A percentile compares a stretch with the other conserved stretches of the same genome.
These are phyloP conservation scores for Fusarium incarnatum DNA, from an alignment of 2,329 filamentous ascomycete genomes.

Conservation along the genomic window DNA sequence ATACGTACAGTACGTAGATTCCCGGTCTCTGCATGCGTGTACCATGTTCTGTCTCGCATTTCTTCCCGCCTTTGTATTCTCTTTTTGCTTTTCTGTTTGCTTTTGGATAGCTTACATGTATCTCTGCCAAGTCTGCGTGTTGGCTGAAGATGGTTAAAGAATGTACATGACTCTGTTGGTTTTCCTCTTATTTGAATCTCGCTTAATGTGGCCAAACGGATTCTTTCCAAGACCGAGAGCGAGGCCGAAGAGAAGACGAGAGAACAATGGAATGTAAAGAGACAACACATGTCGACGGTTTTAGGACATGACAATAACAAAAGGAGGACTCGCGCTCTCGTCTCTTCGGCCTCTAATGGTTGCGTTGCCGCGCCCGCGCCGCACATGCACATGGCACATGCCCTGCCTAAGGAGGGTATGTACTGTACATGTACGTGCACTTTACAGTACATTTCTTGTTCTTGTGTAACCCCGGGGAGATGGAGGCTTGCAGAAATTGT, in stretches of 20 bases:
- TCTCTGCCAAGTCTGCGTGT: not conserved
- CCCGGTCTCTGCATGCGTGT: not conserved
- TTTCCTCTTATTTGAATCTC: not conserved
- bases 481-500: constrained; percentile 34
- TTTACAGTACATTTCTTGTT: not conserved
- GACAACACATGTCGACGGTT: not conserved
- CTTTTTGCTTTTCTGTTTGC: not conserved
- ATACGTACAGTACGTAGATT: not conserved
- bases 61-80: not conserved
- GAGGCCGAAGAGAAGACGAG: constrained; percentile 11
- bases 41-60: not conserved
- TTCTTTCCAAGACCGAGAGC: not conserved
- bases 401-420: not conserved
- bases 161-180: not conserved
- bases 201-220: not conserved
- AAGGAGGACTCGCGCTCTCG: constrained; percentile 17
- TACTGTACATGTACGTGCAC: not conserved
- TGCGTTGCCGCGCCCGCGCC: constrained; percentile 1
- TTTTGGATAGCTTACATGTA: not conserved
- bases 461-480: constrained; percentile 28
- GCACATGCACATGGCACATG: not conserved
- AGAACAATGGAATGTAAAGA: not conserved
- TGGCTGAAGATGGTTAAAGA: not conserved
- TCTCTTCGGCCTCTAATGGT: constrained; percentile 22
- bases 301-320: not conserved